Percentiles rank a stretch among this genome's conserved stretches.
phyloP scores from a whole-genome alignment of 257 asterid genomes.

The Dorcoceras hygrometricum region DNA sequence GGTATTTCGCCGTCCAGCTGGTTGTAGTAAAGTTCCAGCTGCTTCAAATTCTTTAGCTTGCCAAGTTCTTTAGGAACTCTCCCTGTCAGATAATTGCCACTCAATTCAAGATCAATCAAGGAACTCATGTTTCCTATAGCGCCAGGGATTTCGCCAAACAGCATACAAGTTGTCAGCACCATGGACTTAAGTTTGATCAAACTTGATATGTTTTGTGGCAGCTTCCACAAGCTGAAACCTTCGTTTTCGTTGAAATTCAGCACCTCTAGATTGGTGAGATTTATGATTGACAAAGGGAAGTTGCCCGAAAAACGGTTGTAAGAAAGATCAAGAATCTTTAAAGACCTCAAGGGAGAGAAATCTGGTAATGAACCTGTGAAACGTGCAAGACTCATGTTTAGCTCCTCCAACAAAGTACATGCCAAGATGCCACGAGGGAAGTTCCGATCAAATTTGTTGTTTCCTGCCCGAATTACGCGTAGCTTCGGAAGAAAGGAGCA shows the following conservation, averaged over 20 bases:
- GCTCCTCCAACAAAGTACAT: conserved; percentile 55
- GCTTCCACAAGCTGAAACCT: conserved; percentile 47
- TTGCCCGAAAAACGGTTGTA: conserved; percentile 54
- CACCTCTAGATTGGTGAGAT: conserved; percentile 58
- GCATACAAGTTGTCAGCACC: conserved; percentile 56
- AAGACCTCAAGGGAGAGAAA: conserved; percentile 46
- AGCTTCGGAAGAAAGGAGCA: conserved; percentile 64
- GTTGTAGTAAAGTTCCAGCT: conserved; percentile 85
- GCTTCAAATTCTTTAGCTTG: conserved; percentile 42
- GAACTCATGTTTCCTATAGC: conserved; percentile 67
- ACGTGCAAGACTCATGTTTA: conserved; percentile 39
- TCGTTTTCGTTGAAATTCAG: conserved; percentile 60
- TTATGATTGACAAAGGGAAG: conserved; percentile 66
- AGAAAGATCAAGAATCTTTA: conserved; percentile 64
- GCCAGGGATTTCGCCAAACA: conserved; percentile 53
- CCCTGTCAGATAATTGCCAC: conserved; percentile 63
- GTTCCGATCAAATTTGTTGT: conserved; percentile 44
- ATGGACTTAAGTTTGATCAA: conserved; percentile 42
- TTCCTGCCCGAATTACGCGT: conserved; percentile 46
- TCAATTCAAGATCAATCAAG: conserved; percentile 68
- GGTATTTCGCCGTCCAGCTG: conserved; percentile 74
- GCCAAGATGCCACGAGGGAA: conserved; percentile 55
- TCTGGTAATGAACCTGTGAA: conserved; percentile 67
- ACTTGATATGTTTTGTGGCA: conserved; percentile 49
- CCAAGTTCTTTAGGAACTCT: conserved; percentile 66